Base-by-base conservation (phyloP, 2,329 filamentous ascomycete genomes). In the Talaromyces sp. region DNA sequence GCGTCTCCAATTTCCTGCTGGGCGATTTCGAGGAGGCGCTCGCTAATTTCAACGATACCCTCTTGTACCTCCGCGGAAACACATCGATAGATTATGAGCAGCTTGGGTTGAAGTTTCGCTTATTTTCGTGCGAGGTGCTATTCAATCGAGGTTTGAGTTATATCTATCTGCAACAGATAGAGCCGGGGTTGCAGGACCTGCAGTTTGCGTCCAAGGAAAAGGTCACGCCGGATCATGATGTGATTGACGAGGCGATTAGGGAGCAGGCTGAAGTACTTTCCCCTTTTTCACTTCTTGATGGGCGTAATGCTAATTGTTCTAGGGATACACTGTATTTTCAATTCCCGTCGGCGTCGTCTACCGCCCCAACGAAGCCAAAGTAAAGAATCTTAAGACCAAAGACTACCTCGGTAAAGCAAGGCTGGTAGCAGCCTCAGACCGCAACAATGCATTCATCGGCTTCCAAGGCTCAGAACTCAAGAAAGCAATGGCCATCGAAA, bases 321-420 rank as follows among this genome's bases (percentile, higher is more conserved):
- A 96, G 91, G 95, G 94, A 56, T 99, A 99, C 75, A 98, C 95
- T 0, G 95, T 99, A 49, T 99, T 99, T 80, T 98, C 93, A 0
- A 98, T 98, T 62, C 95, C 95, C 0, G 93, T 98, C 13, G 95
- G 95, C 27, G 91, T 97, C 37, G 87, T 99, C 17, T 99, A 98
- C 79, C 86, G 95, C 66, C 95, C 95, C 25, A 98, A 97, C 75
- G 93, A 96, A 73, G 93, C 95, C 68, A 99, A 99, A 79, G 95
- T 99, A 70, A 96, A 96, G 80, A 99, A 99, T 74, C 83, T 99
- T 73, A 97, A 97, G 83, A 92, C 93, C 25, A 98, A 98, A 77
- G 93, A 99, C 75, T 99, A 99, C 73, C 87, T 99, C 3, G 95
- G 95, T 67, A 97, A 97, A 79, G 93, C 95, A n/a, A 87, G 92